A percentile compares a stretch with the other conserved stretches of the same genome.
phyloP scores from a whole-genome alignment of 805 yeast species.

The Cyberlindnera maritima region DNA sequence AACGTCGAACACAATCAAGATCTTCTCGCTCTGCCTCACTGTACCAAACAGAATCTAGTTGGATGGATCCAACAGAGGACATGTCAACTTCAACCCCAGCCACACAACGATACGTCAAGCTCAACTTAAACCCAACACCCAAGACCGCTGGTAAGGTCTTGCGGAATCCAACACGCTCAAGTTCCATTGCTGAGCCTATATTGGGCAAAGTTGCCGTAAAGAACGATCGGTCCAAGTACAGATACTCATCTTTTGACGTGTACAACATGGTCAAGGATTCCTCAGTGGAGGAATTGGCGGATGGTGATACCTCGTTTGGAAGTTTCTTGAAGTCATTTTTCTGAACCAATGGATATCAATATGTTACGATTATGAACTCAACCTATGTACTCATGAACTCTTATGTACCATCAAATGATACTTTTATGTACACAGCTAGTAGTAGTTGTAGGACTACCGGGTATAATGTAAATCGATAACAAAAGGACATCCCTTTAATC shows the following conservation, averaged over 20 bases:
- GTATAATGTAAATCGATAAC: background rate
- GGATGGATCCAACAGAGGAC: slow-evolving; percentile 47
- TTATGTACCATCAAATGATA: no score
- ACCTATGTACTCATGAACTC: no score
- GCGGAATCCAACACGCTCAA: background rate
- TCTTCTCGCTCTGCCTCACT: slow-evolving; percentile 26
- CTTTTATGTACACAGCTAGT: no score
- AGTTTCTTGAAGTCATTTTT: slow-evolving; percentile 23
- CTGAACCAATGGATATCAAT: no score
- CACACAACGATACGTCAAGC: slow-evolving; percentile 23
- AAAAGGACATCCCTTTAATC: background rate
- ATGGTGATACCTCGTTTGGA: slow-evolving; percentile 17
- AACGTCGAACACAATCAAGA: slow-evolving; percentile 9
- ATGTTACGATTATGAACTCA: no score
- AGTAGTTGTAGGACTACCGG: background rate
- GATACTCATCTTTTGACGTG: slow-evolving; percentile 26
- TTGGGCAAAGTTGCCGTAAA: slow-evolving; percentile 2
- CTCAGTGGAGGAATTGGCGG: slow-evolving; percentile 2
- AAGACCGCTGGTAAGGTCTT: slow-evolving; percentile 1
- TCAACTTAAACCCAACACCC: slow-evolving; percentile 23
- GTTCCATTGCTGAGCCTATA: slow-evolving; percentile 15
- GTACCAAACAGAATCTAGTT: slow-evolving; percentile 42
- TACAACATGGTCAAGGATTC: slow-evolving; percentile 22
- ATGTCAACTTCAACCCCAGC: slow-evolving; percentile 21
- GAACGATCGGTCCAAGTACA: slow-evolving; percentile 6